A percentile compares a stretch with the other conserved stretches of the same genome.
These are phyloP conservation scores for Termitomyces bulborhizus DNA, from an alignment of 768 basidiomycete genomes.

Conservation along the genomic window DNA sequence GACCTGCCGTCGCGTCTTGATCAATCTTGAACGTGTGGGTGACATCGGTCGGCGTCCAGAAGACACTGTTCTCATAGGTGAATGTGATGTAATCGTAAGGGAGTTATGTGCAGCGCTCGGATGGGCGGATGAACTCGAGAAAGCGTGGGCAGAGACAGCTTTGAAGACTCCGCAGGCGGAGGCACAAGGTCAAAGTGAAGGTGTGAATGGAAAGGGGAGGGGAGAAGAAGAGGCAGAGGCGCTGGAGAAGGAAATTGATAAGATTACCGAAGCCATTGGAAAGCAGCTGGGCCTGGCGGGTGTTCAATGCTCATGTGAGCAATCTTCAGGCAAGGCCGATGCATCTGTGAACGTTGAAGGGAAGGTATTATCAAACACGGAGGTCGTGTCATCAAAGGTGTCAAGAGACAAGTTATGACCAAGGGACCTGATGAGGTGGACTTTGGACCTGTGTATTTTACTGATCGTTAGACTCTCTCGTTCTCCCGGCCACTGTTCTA, in stretches of 20 bases:
- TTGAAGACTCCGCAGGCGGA: slow-evolving; percentile 12
- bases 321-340: neutral
- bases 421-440: neutral
- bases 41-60: slow-evolving; percentile 45
- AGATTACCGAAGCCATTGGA: slow-evolving; percentile 26
- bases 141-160: slow-evolving; percentile 48
- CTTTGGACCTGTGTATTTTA: no score
- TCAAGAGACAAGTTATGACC: neutral
- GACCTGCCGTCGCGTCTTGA: slow-evolving; percentile 73
- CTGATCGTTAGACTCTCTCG: no score
- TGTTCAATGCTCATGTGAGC: neutral
- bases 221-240: slow-evolving; percentile 12
- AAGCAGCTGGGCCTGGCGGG: slow-evolving; percentile 19
- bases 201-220: slow-evolving; percentile 1
- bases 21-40: slow-evolving; percentile 84
- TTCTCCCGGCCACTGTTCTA: no score
- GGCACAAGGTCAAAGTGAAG: slow-evolving; percentile 20
- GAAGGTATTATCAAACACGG: neutral
- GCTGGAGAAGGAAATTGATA: slow-evolving; percentile 25
- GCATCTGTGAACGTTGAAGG: neutral
- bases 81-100: slow-evolving; percentile 64
- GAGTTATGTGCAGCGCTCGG: slow-evolving; percentile 63
- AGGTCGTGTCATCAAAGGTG: neutral
- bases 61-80: slow-evolving; percentile 61
- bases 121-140: slow-evolving; percentile 62